These are phyloP conservation scores for Gossypium schwendimanii DNA, from an alignment of 441 rosid genomes.

Conservation along the genomic window DNA sequence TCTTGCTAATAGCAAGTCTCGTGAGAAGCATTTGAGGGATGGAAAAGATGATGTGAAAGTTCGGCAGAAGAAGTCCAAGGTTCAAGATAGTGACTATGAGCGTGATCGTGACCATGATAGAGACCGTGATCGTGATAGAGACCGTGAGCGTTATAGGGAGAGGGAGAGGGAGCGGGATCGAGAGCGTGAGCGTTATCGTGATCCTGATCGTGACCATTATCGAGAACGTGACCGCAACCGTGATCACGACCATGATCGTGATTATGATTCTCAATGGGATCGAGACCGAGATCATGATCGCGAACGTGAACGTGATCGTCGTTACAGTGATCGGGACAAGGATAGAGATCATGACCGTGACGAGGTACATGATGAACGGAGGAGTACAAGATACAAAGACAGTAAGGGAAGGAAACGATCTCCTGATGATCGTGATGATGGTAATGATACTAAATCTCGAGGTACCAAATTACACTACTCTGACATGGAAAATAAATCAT, in stretches of 20 bases:
- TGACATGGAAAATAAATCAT: constrained; percentile 41
- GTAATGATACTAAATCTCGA: constrained; percentile 43
- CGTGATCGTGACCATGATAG: constrained; percentile 32
- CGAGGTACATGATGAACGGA: constrained; percentile 44
- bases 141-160: constrained; percentile 34
- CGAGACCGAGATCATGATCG: constrained; percentile 13
- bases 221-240: constrained; percentile 33
- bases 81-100: constrained; percentile 41
- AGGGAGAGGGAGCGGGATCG: constrained; percentile 28
- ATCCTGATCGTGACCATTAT: constrained; percentile 25
- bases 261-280: constrained; percentile 32
- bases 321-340: constrained; percentile 28
- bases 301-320: constrained; percentile 27
- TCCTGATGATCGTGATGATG: constrained; percentile 60
- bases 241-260: constrained; percentile 26
- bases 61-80: constrained; percentile 47
- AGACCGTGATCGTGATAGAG: constrained; percentile 34
- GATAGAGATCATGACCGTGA: constrained; percentile 41
- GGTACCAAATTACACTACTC: constrained; percentile 27
- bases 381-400: constrained; percentile 51
- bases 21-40: constrained; percentile 51
- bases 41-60: constrained; percentile 43
- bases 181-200: constrained; percentile 33
- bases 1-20: constrained; percentile 41
- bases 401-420: constrained; percentile 67